phyloP scores from a whole-genome alignment of 2,329 filamentous ascomycete species.

The Venturia nashicola region DNA sequence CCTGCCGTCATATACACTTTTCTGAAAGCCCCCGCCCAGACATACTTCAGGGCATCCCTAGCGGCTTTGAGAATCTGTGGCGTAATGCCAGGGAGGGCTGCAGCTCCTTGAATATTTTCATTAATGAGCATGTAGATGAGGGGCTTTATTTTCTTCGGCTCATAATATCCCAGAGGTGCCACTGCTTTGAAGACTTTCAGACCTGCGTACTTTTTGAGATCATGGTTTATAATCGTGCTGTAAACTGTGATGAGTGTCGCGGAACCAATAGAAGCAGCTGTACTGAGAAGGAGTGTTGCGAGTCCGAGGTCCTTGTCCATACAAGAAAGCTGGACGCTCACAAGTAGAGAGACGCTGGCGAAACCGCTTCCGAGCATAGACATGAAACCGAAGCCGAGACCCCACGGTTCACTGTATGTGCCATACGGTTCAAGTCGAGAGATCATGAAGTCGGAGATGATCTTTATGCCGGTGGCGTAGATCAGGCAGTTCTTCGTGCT shows the following conservation, averaged over 20 bases:
- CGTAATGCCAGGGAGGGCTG: slow-evolving; percentile 5
- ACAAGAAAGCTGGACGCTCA: slow-evolving; percentile 10
- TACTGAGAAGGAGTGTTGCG: slow-evolving; percentile 7
- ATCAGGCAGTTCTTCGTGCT: slow-evolving; percentile 1
- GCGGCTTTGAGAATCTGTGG: slow-evolving; percentile 2
- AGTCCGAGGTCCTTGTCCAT: slow-evolving; percentile 8
- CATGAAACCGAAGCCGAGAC: not conserved
- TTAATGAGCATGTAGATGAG: not conserved
- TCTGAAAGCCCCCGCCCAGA: slow-evolving; percentile 7
- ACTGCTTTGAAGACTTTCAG: not conserved
- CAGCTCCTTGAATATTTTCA: not conserved
- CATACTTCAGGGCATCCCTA: slow-evolving; percentile 6
- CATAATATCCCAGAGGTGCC: not conserved
- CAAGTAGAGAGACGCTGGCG: not conserved
- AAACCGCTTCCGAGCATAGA: slow-evolving; percentile 7
- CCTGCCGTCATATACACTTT: slow-evolving; percentile 5
- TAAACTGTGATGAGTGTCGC: slow-evolving; percentile 7
- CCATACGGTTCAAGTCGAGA: not conserved
- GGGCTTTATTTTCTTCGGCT: not conserved
- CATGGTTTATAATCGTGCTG: slow-evolving; percentile 5
- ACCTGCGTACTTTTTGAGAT: not conserved
- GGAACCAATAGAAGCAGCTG: not conserved
- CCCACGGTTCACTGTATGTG: not conserved
- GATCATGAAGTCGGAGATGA: not conserved
- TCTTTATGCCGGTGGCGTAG: slow-evolving; percentile 5